phyloP scores from a whole-genome alignment of 495 filamentous ascomycete genomes.

The Xeromyces bisporus region DNA sequence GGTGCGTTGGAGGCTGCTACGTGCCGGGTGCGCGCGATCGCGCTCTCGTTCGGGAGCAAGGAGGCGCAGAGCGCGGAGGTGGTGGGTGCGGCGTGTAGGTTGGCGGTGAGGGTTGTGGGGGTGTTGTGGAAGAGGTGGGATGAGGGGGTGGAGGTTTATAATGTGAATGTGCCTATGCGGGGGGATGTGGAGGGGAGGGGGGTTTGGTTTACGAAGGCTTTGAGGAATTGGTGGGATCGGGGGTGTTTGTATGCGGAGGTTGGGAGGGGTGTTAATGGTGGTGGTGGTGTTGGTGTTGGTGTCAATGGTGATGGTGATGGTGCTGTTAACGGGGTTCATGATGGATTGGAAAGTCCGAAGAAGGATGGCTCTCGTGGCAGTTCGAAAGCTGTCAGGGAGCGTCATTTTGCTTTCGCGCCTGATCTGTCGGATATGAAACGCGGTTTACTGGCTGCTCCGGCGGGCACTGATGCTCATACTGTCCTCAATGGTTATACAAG shows the following conservation, averaged over 20 bases:
- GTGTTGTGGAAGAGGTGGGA: conserved; percentile 59
- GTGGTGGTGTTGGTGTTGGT: conserved; percentile 46
- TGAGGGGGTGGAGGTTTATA: conserved; percentile 63
- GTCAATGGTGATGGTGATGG: conserved; percentile 36
- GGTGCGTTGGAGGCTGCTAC: conserved; percentile 85
- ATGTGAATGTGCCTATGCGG: conserved; percentile 68
- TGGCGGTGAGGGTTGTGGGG: conserved; percentile 58
- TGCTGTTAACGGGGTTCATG: conserved; percentile 1
- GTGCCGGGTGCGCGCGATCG: conserved; percentile 58
- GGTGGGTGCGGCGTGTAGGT: conserved; percentile 50
- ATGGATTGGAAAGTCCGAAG: too few species aligned
- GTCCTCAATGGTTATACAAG: conserved; percentile 53
- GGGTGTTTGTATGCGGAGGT: conserved; percentile 66
- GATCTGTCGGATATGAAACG: conserved; percentile 33
- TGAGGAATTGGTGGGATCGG: conserved; percentile 75
- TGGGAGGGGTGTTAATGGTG: conserved; percentile 5
- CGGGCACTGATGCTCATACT: conserved; percentile 88
- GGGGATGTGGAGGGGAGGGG: conserved; percentile 40
- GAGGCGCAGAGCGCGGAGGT: conserved; percentile 53
- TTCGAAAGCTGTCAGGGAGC: conserved; percentile 11
- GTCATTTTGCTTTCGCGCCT: conserved; percentile 26
- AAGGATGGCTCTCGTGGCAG: conserved; percentile 5
- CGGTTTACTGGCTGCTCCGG: conserved; percentile 29
- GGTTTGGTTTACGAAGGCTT: conserved; percentile 56
- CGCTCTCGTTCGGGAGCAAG: conserved; percentile 66